Conservation (phyloP, 2,329 filamentous ascomycete species). For the Pseudogymnoascus sp. region DNA sequence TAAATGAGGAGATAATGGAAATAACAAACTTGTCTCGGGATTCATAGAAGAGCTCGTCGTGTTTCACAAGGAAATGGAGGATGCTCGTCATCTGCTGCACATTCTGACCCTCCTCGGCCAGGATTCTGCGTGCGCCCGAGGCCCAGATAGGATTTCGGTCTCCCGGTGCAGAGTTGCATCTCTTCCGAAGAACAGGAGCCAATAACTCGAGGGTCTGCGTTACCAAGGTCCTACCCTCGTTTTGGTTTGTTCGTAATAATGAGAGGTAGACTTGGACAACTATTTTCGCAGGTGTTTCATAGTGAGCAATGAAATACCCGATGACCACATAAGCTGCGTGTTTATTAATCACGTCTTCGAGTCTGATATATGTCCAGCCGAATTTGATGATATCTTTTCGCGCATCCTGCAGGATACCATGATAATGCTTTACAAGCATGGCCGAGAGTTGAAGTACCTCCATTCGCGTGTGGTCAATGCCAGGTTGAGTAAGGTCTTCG, state of each 20-base stretch:
- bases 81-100: constrained; percentile 94
- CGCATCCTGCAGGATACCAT: constrained; percentile 78
- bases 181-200: constrained; percentile 85
- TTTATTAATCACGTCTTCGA: constrained; percentile 99
- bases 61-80: constrained; percentile 90
- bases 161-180: constrained; percentile 60
- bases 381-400: constrained; percentile 99
- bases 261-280: constrained; percentile 92
- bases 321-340: constrained; percentile 96
- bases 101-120: constrained; percentile 92
- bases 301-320: constrained; percentile 94
- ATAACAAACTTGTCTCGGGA: constrained; percentile 85
- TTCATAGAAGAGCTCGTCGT: constrained; percentile 91
- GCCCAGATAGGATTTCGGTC: constrained; percentile 82
- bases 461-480: constrained; percentile 93
- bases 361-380: constrained; percentile 93
- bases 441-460: constrained; percentile 93
- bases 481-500: constrained; percentile 76
- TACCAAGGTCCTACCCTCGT: constrained; percentile 84
- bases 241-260: constrained; percentile 85
- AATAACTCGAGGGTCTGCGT: constrained; percentile 92
- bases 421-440: constrained; percentile 91
- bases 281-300: constrained; percentile 94
- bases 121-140: constrained; percentile 78
- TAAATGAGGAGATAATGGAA: constrained; percentile 79